Percentiles rank a stretch among this genome's conserved stretches.
Conservation (phyloP, 2,329 filamentous ascomycete genomes). For the Phoma herbarum region DNA sequence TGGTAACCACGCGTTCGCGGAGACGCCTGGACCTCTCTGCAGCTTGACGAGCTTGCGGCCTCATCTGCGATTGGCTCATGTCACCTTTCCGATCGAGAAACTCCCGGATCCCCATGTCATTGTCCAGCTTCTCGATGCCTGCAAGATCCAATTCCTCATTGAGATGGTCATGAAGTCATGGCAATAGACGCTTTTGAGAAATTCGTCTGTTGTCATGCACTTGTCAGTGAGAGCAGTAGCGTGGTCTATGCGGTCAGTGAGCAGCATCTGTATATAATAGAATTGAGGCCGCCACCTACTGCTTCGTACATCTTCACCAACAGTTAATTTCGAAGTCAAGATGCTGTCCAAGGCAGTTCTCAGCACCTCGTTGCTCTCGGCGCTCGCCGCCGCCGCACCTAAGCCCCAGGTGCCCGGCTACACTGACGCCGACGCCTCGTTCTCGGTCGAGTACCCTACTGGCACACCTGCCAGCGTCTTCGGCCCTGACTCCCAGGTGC, state of each 20-base stretch:
- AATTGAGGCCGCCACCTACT: slow-evolving; percentile 3
- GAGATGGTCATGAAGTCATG: slow-evolving; percentile 50
- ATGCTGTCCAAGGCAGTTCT: slow-evolving; percentile 51
- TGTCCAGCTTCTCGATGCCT: slow-evolving; percentile 31
- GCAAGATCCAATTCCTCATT: slow-evolving; percentile 36
- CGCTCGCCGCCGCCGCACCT: slow-evolving; percentile 50
- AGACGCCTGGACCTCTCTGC: slow-evolving; percentile 16
- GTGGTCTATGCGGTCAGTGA: slow-evolving; percentile 15
- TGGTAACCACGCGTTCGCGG: slow-evolving; percentile 32
- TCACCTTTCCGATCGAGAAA: slow-evolving; percentile 19
- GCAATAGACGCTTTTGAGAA: slow-evolving; percentile 18
- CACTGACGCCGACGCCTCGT: slow-evolving; percentile 55
- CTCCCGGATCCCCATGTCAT: slow-evolving; percentile 28
- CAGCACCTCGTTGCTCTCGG: slow-evolving; percentile 47
- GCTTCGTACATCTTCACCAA: slow-evolving; percentile 10
- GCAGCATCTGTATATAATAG: slow-evolving; percentile 16
- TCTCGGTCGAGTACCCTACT: slow-evolving; percentile 47
- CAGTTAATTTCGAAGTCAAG: slow-evolving; percentile 30
- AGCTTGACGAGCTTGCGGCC: slow-evolving; percentile 2
- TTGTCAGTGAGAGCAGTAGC: slow-evolving; percentile 19
- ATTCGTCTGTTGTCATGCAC: slow-evolving; percentile 35
- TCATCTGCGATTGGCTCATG: slow-evolving; percentile 27
- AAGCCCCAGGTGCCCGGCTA: slow-evolving; percentile 57
- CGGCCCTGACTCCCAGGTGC: slow-evolving; percentile 55
- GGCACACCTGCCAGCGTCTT: slow-evolving; percentile 54